Conservation (phyloP, 1,139 yeast species). For the Nakaseomyces delphensis region DNA sequence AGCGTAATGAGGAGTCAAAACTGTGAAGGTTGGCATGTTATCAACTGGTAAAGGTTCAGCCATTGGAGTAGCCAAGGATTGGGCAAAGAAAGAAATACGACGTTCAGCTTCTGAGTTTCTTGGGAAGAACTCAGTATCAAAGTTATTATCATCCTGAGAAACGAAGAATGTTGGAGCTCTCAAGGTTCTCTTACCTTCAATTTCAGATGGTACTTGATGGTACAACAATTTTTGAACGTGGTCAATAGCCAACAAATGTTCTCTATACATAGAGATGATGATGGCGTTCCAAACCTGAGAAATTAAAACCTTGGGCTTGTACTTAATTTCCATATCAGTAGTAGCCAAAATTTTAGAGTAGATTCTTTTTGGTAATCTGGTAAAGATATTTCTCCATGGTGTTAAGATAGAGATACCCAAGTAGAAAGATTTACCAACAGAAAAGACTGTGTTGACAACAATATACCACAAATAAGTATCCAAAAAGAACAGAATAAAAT, state of each 20-base stretch:
- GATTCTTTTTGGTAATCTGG: constrained; percentile 96
- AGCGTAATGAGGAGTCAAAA: constrained; percentile 93
- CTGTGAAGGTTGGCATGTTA: constrained; percentile 98
- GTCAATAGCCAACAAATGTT: constrained; percentile 92
- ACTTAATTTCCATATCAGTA: constrained; percentile 97
- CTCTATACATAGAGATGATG: constrained; percentile 97
- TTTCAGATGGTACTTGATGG: constrained; percentile 95
- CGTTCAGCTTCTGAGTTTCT: constrained; percentile 96
- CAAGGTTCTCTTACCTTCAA: constrained; percentile 95
- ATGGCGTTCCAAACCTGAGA: constrained; percentile 99
- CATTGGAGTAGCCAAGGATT: constrained; percentile 94
- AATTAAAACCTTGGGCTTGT: constrained; percentile 95
- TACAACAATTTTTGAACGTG: constrained; percentile 94
- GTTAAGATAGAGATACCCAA: constrained; percentile 97
- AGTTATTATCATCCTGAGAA: constrained; percentile 92
- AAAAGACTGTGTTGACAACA: constrained; percentile 86
- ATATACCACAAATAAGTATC: constrained; percentile 99
- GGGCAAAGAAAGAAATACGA: constrained; percentile 98
- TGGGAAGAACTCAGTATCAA: constrained; percentile 94
- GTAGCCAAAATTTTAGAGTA: constrained; percentile 96
- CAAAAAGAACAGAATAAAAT: constrained; percentile 88
- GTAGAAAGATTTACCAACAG: constrained; percentile 95
- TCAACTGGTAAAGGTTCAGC: constrained; percentile 98
- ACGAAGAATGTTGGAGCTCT: constrained; percentile 99
- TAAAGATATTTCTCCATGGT: constrained; percentile 98